These are phyloP conservation scores for Astrothelium subdiscretum DNA, from an alignment of 495 filamentous ascomycete genomes.

Conservation along the genomic window DNA sequence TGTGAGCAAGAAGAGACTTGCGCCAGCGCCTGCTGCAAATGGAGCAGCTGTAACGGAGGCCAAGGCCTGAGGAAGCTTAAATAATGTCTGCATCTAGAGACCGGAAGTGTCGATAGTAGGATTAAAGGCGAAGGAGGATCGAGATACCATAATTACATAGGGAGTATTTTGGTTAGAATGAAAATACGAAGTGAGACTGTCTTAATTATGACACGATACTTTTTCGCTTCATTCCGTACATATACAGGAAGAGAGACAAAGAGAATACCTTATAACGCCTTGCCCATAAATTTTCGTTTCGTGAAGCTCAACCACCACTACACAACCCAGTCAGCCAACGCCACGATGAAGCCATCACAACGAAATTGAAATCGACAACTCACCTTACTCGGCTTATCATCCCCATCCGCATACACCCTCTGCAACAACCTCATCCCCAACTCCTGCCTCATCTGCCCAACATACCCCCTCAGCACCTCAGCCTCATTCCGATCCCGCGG, in stretches of 20 bases:
- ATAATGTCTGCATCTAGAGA: too few relatives aligned
- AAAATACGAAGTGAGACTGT: too few relatives aligned
- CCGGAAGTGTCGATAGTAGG: too few relatives aligned
- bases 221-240: too few relatives aligned
- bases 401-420: conserved; percentile 76
- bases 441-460: conserved; percentile 87
- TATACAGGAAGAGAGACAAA: background rate
- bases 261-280: conserved; percentile 32
- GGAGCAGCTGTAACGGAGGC: background rate
- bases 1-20: conserved; percentile 26
- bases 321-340: background rate
- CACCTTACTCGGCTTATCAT: conserved; percentile 72
- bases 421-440: conserved; percentile 67
- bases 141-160: background rate
- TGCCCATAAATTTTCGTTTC: conserved; percentile 99
- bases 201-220: too few relatives aligned
- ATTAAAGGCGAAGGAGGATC: background rate
- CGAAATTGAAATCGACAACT: conserved; percentile 13
- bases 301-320: conserved; percentile 97
- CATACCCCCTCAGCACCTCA: conserved; percentile 73
- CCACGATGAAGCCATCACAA: background rate
- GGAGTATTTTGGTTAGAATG: background rate
- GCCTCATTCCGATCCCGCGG: conserved; percentile 79
- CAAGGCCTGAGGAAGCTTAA: background rate
- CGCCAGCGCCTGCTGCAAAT: background rate